Conservation (phyloP, 2,329 filamentous ascomycete genomes). For the Fusarium palustre region DNA sequence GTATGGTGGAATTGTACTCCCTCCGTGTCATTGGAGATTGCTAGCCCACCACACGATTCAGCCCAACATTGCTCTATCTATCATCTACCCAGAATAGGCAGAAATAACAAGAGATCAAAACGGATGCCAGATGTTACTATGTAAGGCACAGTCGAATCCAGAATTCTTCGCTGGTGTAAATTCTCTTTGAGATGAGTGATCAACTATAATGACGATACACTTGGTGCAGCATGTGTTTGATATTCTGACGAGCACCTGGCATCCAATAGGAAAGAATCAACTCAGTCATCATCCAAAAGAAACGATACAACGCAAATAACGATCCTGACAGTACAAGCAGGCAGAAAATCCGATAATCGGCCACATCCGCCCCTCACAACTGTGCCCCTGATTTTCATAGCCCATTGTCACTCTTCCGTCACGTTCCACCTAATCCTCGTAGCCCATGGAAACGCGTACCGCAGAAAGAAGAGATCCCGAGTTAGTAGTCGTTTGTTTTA, state of each 20-base stretch:
- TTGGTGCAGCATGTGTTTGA: not conserved
- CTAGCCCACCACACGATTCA: not conserved
- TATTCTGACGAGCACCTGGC: not conserved
- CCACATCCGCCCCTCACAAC: not conserved
- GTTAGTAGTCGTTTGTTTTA: rapidly evolving
- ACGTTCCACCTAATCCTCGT: not conserved
- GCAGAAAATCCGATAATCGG: not conserved
- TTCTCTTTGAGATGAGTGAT: too few relatives aligned
- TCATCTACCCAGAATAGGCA: not conserved
- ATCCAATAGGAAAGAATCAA: not conserved
- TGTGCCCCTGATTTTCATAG: not conserved
- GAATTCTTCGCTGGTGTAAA: not conserved
- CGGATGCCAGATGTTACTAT: not conserved
- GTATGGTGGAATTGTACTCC: not conserved
- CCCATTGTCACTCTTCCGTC: constrained; percentile 9
- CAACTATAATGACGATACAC: not conserved
- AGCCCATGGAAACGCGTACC: not conserved
- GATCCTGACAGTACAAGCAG: not conserved
- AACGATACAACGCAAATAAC: not conserved
- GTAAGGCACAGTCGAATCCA: not conserved
- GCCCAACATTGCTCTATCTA: not conserved
- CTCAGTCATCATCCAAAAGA: not conserved
- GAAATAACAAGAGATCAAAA: not conserved
- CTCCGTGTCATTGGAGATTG: not conserved
- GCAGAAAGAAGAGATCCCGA: rapidly evolving